Base-by-base conservation (phyloP, 2,329 filamentous ascomycete genomes). In the Penicillium hordei region DNA sequence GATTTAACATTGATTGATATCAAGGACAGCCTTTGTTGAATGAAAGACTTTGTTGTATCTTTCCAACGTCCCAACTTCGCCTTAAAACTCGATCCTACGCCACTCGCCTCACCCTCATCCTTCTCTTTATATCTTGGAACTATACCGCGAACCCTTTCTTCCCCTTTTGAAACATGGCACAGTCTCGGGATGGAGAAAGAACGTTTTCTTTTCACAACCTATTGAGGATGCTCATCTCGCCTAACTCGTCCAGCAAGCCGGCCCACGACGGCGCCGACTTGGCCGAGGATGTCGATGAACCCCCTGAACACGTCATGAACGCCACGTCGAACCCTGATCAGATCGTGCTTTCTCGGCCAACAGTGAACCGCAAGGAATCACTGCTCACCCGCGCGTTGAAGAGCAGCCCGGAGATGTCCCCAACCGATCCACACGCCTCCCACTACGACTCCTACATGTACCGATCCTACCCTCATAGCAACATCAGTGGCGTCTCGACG, bases 331-430 rank as follows among this genome's bases (percentile, higher is more conserved):
- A 75, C 68, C 55, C 66, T 56, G 61, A 70, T 40, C 66, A 64
- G 52, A 58, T 66, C 15, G 60, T 72, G 42, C 83, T 83, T 66
- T 70, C 79, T 10, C 71, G 75, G 21, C 70, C 75, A 40, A 76
- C 78, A 39, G 75, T 82, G 34, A 81, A 84, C 54, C 84, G 83
- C 51, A 86, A 90, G 66, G 85, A 91, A 68, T 97, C 94, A 15
- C 84, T 99, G 39, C 81, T 99, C 68, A 97, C 94, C 25, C 88
- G 87, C 71, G 93, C 93, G 36, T 84, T 97, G 54, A 86, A 88
- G 74, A 85, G 82, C 68, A 82, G 83, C 49, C 84, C 86, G 1
- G 86, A 89, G 72, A 79, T 71, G 42, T 69, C 66, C 9, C 70
- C 75, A 13, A 62, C 67, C 33, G 72, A 76, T 40, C 65, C 57